Conservation (phyloP, 2,329 filamentous ascomycete species). For the Pezicula carpinea region DNA sequence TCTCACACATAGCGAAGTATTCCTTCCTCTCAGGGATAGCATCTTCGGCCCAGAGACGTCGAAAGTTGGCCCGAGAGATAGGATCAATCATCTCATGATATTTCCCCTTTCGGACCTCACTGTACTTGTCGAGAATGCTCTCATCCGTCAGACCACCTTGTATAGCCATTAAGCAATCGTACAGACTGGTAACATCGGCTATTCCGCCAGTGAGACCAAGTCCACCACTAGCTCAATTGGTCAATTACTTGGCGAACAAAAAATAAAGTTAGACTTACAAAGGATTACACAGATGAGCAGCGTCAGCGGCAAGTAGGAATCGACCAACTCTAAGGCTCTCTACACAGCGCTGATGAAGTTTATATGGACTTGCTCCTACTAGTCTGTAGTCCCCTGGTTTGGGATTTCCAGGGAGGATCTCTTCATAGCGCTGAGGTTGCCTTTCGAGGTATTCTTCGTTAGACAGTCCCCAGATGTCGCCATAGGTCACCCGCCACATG, state of each 20-base stretch:
- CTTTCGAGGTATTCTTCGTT: constrained; percentile 47
- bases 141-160: constrained; percentile 30
- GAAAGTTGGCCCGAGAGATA: constrained; percentile 36
- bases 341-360: constrained; percentile 43
- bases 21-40: constrained; percentile 29
- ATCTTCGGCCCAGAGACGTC: constrained; percentile 30
- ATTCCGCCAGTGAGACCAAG: constrained; percentile 61
- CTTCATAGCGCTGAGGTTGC: constrained; percentile 48
- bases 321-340: constrained; percentile 40
- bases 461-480: constrained; percentile 48
- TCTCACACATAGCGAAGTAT: constrained; percentile 31
- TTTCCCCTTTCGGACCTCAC: constrained; percentile 32
- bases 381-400: constrained; percentile 53
- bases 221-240: constrained; percentile 37
- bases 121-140: constrained; percentile 35
- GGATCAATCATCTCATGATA: constrained; percentile 36
- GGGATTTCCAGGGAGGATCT: constrained; percentile 54
- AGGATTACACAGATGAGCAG: constrained; percentile 44
- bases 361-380: constrained; percentile 45
- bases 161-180: constrained; percentile 48
- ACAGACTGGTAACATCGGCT: constrained; percentile 56
- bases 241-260: background rate
- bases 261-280: constrained; percentile 25
- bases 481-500: constrained; percentile 59
- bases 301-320: constrained; percentile 42